Conservation (phyloP, 305 asterid species). For the Fraxinus platypoda region DNA sequence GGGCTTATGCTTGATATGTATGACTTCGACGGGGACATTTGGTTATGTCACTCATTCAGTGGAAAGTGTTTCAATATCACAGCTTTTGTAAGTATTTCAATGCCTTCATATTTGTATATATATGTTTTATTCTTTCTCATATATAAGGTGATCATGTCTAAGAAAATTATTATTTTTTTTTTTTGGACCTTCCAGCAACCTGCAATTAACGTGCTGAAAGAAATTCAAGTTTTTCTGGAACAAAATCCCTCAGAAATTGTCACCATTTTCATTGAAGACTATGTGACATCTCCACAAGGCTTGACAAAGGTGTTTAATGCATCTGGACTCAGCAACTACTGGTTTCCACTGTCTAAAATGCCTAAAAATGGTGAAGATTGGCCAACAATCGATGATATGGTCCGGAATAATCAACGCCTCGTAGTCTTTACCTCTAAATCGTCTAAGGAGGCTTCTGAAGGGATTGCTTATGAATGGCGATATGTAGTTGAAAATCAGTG, state of each 20-base stretch:
- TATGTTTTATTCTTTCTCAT: background rate
- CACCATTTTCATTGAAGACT: constrained; percentile 82
- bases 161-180: too few relatives aligned
- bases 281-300: constrained; percentile 57
- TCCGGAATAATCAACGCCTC: constrained; percentile 59
- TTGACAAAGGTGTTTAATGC: constrained; percentile 64
- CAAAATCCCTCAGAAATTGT: constrained; percentile 61
- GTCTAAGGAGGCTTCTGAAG: constrained; percentile 63
- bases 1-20: constrained; percentile 96
- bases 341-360: constrained; percentile 73
- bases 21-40: constrained; percentile 76
- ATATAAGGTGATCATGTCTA: background rate
- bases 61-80: constrained; percentile 71
- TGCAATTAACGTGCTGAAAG: constrained; percentile 65
- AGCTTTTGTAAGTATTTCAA: constrained; percentile 63
- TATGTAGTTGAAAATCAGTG: constrained; percentile 86
- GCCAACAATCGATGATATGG: constrained; percentile 88
- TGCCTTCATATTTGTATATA: background rate
- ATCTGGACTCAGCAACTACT: constrained; percentile 63
- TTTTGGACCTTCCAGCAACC: constrained; percentile 55
- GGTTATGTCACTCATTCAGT: constrained; percentile 83
- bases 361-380: constrained; percentile 73
- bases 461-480: constrained; percentile 79
- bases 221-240: constrained; percentile 58
- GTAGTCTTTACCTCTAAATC: constrained; percentile 67